Evolutionary conservation across 306 rosid genomes (phyloP), one percentile per base, ranked within the genome.

Genomic region (Comarum palustre): DNA sequence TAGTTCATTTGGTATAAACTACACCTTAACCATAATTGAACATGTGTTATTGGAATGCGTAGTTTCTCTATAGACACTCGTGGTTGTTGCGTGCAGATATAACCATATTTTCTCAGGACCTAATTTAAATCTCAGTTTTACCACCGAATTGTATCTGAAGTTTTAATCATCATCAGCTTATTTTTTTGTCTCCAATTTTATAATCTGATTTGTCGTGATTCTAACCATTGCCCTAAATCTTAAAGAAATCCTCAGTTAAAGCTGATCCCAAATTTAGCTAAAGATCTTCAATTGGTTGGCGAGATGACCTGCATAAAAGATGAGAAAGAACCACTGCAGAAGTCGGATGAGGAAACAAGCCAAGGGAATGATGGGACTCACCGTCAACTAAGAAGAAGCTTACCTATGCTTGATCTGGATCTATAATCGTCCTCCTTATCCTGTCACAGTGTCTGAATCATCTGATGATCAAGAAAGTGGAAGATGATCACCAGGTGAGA

Each of bases 361-460:
- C 66, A 62, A 68, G 82, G 64, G 66, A 79, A 73, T 52, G 74
- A 61, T 75, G 32, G 61, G 2, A 73, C 51, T 75, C 2, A 8
- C 68, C 78, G 75, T 75, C 85, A 78, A 73, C 59, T 80, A 38
- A 75, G 76, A n/a, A n/a, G n/a, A 68, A 77, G 64, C 52, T 63
- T 43, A 38, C 87, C 79, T 11, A 76, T 66, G 62, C 79, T 87
- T 78, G 54, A 78, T 57, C 96, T 81, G 85, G 98, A 92, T 81
- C 96, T 90, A n/a, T 62, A 92, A 92, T 82, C 79, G 82, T 64
- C 91, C 85, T 82, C 98, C 98, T 75, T 67, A 65, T 68, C 78
- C 87, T 5, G 83, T 69, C 66, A 68, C 73, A 34, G 73, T 51
- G 73, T 59, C 95, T 63, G 86, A 77, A 68, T 77, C 63, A n/a